These are phyloP conservation scores for Hebeloma cylindrosporum DNA, from an alignment of 768 basidiomycete genomes.

Conservation along the genomic window DNA sequence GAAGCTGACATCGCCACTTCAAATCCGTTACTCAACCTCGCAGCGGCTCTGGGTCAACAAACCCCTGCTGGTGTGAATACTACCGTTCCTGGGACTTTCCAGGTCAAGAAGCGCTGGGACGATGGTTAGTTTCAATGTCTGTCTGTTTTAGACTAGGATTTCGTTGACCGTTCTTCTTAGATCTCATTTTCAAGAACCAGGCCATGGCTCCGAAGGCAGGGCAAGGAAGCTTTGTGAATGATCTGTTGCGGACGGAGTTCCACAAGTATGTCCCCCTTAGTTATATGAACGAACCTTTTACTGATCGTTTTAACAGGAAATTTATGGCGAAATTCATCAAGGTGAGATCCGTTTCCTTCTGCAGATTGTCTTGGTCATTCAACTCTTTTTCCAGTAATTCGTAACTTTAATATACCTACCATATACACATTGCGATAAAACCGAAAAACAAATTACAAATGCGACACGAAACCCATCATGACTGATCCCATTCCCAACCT, in stretches of 20 bases:
- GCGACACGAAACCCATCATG: neutral
- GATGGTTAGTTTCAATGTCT: constrained; percentile 58
- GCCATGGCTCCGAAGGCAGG: constrained; percentile 65
- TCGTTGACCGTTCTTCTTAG: constrained; percentile 41
- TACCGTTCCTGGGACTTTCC: constrained; percentile 78
- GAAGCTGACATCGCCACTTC: constrained; percentile 84
- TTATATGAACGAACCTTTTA: constrained; percentile 1
- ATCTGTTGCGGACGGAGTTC: constrained; percentile 90
- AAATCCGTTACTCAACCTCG: constrained; percentile 89
- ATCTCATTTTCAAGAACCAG: constrained; percentile 99
- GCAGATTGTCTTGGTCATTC: neutral
- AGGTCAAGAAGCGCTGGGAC: constrained; percentile 94
- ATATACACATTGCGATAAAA: constrained; percentile 8
- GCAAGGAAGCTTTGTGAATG: constrained; percentile 89
- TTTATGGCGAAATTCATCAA: constrained; percentile 94
- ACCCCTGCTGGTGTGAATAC: constrained; percentile 67
- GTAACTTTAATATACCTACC: constrained; percentile 22
- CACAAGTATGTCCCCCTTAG: constrained; percentile 58
- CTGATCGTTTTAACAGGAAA: constrained; percentile 52
- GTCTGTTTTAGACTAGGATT: neutral
- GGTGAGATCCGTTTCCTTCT: constrained; percentile 35
- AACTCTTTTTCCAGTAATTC: constrained; percentile 20
- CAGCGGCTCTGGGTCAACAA: constrained; percentile 81
- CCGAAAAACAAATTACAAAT: constrained; percentile 1
- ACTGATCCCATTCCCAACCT: constrained; percentile 66